These are phyloP conservation scores for Solanum hybrid DNA, from an alignment of 305 asterid genomes.

Conservation along the genomic window DNA sequence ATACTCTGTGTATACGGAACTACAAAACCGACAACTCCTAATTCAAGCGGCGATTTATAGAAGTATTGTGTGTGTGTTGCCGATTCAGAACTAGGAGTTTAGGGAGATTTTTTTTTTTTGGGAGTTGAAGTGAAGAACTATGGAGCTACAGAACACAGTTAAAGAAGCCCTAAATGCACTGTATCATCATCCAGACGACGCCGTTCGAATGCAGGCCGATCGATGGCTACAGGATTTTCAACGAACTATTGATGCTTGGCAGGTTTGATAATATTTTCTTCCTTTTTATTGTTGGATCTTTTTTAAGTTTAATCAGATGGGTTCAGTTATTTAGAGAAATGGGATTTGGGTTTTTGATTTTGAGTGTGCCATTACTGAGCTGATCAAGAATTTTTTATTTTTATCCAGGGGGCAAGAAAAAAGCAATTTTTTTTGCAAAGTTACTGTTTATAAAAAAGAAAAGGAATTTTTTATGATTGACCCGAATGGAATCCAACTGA, in stretches of 20 bases:
- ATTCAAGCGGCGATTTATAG: neutral
- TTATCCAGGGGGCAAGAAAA: neutral
- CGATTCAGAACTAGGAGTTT: neutral
- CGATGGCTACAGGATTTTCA: slow-evolving; percentile 96
- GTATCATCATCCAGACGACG: slow-evolving; percentile 92
- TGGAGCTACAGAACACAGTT: slow-evolving; percentile 93
- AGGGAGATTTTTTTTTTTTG: neutral
- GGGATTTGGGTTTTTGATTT: neutral
- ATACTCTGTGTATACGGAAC: neutral
- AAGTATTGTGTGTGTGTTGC: neutral
- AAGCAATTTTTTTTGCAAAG: neutral
- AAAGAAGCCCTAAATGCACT: slow-evolving; percentile 98
- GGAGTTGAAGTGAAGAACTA: neutral
- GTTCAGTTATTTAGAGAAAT: neutral
- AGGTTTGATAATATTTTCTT: slow-evolving; percentile 32
- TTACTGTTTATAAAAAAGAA: neutral
- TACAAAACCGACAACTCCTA: neutral
- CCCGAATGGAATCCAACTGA: neutral
- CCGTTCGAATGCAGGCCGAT: slow-evolving; percentile 93
- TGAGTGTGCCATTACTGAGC: neutral
- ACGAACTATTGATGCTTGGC: slow-evolving; percentile 99
- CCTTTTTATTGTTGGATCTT: neutral
- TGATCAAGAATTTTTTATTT: neutral
- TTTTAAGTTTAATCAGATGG: neutral
- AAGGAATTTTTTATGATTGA: neutral